Evolutionary conservation across 345 rosid species (phyloP), one percentile per base, ranked within the genome.

Genomic region (Populus nigra): DNA sequence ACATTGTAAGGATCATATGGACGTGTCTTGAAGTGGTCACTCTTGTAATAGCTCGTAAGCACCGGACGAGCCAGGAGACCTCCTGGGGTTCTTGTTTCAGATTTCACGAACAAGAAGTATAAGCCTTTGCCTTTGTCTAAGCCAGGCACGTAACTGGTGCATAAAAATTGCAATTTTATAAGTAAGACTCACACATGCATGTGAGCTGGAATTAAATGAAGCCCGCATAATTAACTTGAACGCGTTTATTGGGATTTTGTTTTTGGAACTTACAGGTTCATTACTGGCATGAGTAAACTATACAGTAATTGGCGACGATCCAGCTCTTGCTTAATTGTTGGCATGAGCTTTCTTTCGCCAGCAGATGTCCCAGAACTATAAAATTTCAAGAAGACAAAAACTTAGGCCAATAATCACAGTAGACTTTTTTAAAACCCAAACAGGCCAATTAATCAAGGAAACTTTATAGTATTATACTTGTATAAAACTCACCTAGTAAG

Each of bases 301-400:
- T 96, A 96, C 18, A 96, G 89, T 77, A 88, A 79, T 80, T 92
- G 98, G 25, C 98, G 96, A 80, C 99, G 99, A 84, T 90, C 96
- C 75, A 92, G 87, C 89, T 96, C 99, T 85, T 93, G 97, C 75
- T 71, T 80, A 79, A 93, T 96, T 39, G 99, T 91, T 1, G 99
- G 99, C 99, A 96, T 92, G 69, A 93, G 90, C 68, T 96, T 96
- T 84, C 99, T 92, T 82, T 96, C 99, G 43, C 99, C 99, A 23
- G 97, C 99, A 45, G 99, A 96, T 70, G 99, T 93, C 63, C 99
- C 99, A 10, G 98, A 96, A 82, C 99, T 96, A 91, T 65, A 74
- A 17, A 55, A 5, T 3, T 41, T 43, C 16, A 41, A 39, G 45
- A 15, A 16, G 22, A 29, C 7, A 55, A 1, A 2, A 49, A 53